Base-by-base conservation (phyloP, 2,329 filamentous ascomycete species). In the Phaeomoniella chlamydospora region DNA sequence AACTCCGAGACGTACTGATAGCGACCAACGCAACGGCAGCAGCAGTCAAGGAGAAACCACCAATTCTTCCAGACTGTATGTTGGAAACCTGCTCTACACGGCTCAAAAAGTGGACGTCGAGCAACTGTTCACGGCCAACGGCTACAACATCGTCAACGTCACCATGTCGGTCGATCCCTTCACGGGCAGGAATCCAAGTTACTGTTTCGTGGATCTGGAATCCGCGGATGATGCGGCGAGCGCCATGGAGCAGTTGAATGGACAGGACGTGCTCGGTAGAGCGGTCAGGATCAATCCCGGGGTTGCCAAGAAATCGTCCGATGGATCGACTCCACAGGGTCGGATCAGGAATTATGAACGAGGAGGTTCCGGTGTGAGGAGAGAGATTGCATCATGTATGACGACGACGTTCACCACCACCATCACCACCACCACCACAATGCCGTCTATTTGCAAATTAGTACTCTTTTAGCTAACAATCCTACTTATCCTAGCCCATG, bases 131-230 rank as follows among this genome's bases (percentile, higher is more conserved):
- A 49, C 51, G 15, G 54, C 57, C 15, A 56, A 55, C 33, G 49
- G 55, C 15, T 54, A 57, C 38, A 41, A 49, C 39, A 50, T 58
- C 43, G 64, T 69, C 43, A 69, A 71, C 33, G 70, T 83, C 43
- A 74, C 79, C 51, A 77, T 84, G 46, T 76, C 75, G 1, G 66
- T 79, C 36, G 77, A 84, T 47, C 70, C 75, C 1, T 72, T 79
- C 52, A 78, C 70, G 18, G 72, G 68, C 29, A 65, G 77, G 31
- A 84, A 83, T 51, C 77, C 77, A 0, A 78, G 75, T 26, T 83
- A 82, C 57, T 84, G 78, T 58, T 84, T 85, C 46, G 71, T 83
- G 32, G 78, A 84, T 47, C 71, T 84, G 39, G 54, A 55, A 32
- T 65, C 62, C 33, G 64, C 64, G 32, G 70, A 71, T 17, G 61